A percentile compares a stretch with the other conserved stretches of the same genome.
phyloP scores from a whole-genome alignment of 768 basidiomycete species.

The Cyclocybe cylindracea region DNA sequence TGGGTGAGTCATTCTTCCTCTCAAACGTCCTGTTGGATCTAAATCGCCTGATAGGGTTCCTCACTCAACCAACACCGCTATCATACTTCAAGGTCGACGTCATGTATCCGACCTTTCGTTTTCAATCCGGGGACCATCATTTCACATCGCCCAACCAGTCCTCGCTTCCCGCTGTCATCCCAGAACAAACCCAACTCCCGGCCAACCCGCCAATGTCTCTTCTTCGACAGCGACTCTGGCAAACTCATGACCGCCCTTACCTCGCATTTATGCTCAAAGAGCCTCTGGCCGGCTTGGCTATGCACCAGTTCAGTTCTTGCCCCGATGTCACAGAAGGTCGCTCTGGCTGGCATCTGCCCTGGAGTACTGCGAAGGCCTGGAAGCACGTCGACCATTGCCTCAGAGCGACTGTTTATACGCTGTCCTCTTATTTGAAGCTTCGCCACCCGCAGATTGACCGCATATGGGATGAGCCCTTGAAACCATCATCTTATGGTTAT shows the following conservation, averaged over 20 bases:
- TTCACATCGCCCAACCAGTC: too few relatives aligned
- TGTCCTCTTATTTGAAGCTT: neutral
- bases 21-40: too few relatives aligned
- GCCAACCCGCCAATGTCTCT: too few relatives aligned
- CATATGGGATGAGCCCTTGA: neutral
- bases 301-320: neutral
- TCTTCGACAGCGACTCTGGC: neutral
- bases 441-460: neutral
- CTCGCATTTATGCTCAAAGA: neutral
- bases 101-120: too few relatives aligned
- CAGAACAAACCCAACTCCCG: too few relatives aligned
- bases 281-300: neutral
- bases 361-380: conserved; percentile 5
- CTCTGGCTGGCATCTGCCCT: conserved; percentile 7
- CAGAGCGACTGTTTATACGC: neutral
- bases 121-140: too few relatives aligned
- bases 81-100: too few relatives aligned
- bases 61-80: too few relatives aligned
- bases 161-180: too few relatives aligned
- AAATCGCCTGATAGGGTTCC: too few relatives aligned
- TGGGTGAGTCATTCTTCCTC: too few relatives aligned
- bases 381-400: conserved; percentile 6
- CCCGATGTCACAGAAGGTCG: neutral
- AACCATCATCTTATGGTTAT: conserved; percentile 7
- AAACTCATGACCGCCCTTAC: neutral